These are phyloP conservation scores for Kuraishia borneana DNA, from an alignment of 805 yeast genomes.

Conservation along the genomic window DNA sequence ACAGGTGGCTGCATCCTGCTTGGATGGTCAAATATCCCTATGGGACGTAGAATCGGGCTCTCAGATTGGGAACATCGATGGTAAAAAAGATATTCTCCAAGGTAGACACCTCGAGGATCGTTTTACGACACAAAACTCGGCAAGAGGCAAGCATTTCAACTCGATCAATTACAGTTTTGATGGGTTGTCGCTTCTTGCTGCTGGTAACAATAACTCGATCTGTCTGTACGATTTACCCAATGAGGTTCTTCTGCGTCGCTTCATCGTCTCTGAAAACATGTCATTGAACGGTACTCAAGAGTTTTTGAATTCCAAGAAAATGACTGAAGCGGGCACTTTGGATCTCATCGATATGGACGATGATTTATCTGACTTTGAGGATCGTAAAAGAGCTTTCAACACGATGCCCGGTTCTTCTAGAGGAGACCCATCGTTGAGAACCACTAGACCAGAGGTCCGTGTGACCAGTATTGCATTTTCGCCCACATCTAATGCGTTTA, in stretches of 20 bases:
- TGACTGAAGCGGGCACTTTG: conserved; percentile 83
- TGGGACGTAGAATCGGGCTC: conserved; percentile 78
- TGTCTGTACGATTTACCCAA: conserved; percentile 86
- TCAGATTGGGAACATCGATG: conserved; percentile 77
- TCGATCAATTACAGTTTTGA: conserved; percentile 80
- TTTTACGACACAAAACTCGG: conserved; percentile 69
- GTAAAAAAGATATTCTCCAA: conserved; percentile 71
- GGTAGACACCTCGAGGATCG: conserved; percentile 81
- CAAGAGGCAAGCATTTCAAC: conserved; percentile 75
- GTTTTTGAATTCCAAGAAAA: conserved; percentile 62
- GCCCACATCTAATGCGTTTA: conserved; percentile 84
- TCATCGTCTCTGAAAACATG: conserved; percentile 84
- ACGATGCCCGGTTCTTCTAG: conserved; percentile 81
- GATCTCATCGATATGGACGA: conserved; percentile 79
- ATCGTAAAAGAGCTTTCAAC: conserved; percentile 47
- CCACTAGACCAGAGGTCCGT: conserved; percentile 71
- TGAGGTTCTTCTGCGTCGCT: conserved; percentile 75
- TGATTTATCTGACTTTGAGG: conserved; percentile 78
- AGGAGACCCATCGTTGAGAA: conserved; percentile 66
- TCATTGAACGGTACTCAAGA: conserved; percentile 79
- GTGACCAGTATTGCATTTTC: conserved; percentile 73
- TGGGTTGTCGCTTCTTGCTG: conserved; percentile 81
- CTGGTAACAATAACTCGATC: conserved; percentile 84
- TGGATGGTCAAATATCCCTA: conserved; percentile 77
- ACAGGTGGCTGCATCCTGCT: conserved; percentile 75